phyloP scores from a whole-genome alignment of 371 early-diverging fungal species.

The Rhizopus stolonifer region DNA sequence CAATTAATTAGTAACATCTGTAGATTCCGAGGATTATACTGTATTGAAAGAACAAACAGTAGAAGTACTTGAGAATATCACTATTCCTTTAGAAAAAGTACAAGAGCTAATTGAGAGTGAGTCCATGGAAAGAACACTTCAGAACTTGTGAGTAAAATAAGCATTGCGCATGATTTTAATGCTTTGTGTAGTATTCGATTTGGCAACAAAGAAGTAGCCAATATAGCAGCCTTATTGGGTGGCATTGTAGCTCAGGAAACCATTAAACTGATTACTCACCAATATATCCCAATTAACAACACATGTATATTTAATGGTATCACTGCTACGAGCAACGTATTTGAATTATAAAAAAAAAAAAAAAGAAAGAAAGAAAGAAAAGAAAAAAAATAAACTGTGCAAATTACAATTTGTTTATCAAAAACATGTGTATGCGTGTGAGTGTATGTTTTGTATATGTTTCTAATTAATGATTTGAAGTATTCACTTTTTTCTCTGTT shows the following conservation, averaged over 20 bases:
- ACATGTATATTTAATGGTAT: constrained; percentile 84
- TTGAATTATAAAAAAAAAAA: constrained; percentile 25
- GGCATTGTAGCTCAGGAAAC: constrained; percentile 94
- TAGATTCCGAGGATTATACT: constrained; percentile 28
- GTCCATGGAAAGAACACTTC: constrained; percentile 20
- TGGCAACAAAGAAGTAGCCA: constrained; percentile 76
- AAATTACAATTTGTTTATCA: too few relatives aligned
- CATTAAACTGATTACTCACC: constrained; percentile 90
- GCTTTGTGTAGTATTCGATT: constrained; percentile 65
- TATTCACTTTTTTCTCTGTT: neutral
- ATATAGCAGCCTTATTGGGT: constrained; percentile 85
- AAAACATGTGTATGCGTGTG: constrained; percentile 1
- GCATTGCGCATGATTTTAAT: neutral
- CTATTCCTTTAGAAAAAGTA: constrained; percentile 10
- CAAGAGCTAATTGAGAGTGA: constrained; percentile 14
- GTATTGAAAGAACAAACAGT: constrained; percentile 37
- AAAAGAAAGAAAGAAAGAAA: constrained; percentile 1
- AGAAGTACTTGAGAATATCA: constrained; percentile 14
- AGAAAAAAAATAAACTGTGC: neutral
- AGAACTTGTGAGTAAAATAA: constrained; percentile 34
- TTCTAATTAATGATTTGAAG: neutral
- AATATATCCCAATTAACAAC: constrained; percentile 89
- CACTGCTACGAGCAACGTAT: constrained; percentile 52
- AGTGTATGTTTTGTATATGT: constrained; percentile 1
- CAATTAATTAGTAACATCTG: constrained; percentile 15